phyloP scores from a whole-genome alignment of 2,329 filamentous ascomycete genomes.

The Chrysoporthe deuterocubensis region DNA sequence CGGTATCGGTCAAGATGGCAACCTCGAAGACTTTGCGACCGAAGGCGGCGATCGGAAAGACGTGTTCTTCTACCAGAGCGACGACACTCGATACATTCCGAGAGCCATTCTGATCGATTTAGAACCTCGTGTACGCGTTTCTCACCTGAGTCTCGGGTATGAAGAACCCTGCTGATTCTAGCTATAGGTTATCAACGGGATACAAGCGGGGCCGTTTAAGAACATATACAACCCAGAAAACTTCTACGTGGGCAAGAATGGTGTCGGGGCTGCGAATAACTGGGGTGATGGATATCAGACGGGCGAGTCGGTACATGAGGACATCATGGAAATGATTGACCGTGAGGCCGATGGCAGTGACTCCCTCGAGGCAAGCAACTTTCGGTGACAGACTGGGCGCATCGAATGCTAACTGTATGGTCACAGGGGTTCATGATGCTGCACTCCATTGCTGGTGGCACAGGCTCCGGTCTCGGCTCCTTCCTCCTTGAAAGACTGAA shows the following conservation, averaged over 20 bases:
- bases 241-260: constrained; percentile 95
- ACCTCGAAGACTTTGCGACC: constrained; percentile 95
- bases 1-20: constrained; percentile 96
- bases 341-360: constrained; percentile 97
- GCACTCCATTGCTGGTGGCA: constrained; percentile 96
- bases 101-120: constrained; percentile 94
- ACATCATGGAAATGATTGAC: constrained; percentile 99
- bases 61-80: constrained; percentile 99
- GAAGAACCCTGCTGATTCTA: constrained; percentile 4
- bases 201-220: constrained; percentile 91
- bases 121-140: constrained; percentile 75
- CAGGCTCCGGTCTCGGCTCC: constrained; percentile 92
- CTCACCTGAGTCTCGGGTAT: too few relatives aligned
- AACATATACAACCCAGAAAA: constrained; percentile 99
- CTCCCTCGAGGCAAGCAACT: constrained; percentile 75
- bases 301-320: constrained; percentile 89
- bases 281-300: constrained; percentile 97
- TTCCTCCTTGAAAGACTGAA: constrained; percentile 95
- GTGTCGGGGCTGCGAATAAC: constrained; percentile 93
- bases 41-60: constrained; percentile 98
- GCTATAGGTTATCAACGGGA: constrained; percentile 77
- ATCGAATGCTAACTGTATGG: constrained; percentile 32
- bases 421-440: constrained; percentile 92
- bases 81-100: constrained; percentile 97
- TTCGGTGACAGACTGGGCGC: too few relatives aligned